A percentile compares a stretch with the other conserved stretches of the same genome.
phyloP scores from a whole-genome alignment of 2,329 filamentous ascomycete genomes.

The Pestalotiopsis fici region DNA sequence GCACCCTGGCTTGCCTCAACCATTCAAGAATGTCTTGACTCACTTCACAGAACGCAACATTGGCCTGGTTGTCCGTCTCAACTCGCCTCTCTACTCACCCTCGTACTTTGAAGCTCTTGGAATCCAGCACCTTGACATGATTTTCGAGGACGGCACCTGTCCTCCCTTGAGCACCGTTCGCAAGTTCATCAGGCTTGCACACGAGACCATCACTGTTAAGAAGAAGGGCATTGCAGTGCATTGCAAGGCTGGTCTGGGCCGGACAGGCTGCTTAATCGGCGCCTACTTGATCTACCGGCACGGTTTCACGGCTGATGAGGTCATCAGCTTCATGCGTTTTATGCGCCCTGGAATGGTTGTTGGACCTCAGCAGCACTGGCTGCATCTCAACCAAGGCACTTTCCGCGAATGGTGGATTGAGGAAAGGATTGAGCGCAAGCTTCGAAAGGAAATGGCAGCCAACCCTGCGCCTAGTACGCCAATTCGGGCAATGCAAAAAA shows the following conservation, averaged over 20 bases:
- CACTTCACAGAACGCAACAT: conserved; percentile 90
- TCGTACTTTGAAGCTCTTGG: conserved; percentile 96
- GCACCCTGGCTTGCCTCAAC: conserved; percentile 71
- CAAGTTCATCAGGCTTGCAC: conserved; percentile 92
- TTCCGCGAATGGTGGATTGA: conserved; percentile 99
- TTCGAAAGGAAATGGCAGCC: conserved; percentile 59
- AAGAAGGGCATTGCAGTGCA: conserved; percentile 96
- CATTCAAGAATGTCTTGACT: conserved; percentile 93
- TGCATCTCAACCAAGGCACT: conserved; percentile 92
- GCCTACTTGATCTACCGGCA: conserved; percentile 97
- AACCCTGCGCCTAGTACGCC: conserved; percentile 58
- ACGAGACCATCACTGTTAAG: conserved; percentile 88
- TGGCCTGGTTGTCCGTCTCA: conserved; percentile 90
- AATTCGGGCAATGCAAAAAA: conserved; percentile 62
- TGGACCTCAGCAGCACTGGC: conserved; percentile 97
- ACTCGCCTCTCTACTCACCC: conserved; percentile 93
- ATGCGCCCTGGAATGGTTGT: conserved; percentile 99
- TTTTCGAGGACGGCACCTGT: conserved; percentile 98
- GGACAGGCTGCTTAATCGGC: conserved; percentile 94
- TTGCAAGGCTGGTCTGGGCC: conserved; percentile 95
- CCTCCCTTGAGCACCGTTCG: conserved; percentile 85
- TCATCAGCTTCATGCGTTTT: conserved; percentile 98
- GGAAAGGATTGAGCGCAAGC: conserved; percentile 74
- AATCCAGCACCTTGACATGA: conserved; percentile 98
- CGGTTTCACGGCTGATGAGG: conserved; percentile 95